Conservation (phyloP, 75 land plant genomes). For the Gnetum montanum region DNA sequence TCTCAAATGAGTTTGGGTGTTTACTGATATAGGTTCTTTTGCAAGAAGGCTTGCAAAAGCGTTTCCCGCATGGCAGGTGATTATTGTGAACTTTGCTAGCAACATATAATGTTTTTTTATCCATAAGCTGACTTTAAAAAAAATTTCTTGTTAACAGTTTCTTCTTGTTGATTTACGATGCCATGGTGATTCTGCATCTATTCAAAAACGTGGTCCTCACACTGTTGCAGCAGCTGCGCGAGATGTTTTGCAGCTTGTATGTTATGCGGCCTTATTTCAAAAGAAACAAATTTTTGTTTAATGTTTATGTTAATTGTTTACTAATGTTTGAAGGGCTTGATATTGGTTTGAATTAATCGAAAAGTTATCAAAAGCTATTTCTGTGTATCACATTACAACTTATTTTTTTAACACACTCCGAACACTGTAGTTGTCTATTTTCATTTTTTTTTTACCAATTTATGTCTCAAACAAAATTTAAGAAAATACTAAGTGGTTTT, state of each 20-base stretch:
- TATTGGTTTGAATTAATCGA: too few relatives aligned
- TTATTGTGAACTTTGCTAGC: background rate
- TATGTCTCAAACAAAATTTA: too few relatives aligned
- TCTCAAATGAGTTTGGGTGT: too few relatives aligned
- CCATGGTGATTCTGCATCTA: conserved; percentile 88
- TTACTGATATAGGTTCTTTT: conserved; percentile 85
- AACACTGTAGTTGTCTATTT: too few relatives aligned
- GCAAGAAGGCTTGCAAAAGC: conserved; percentile 81
- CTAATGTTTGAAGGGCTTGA: background rate
- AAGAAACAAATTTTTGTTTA: background rate
- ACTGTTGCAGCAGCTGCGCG: conserved; percentile 87
- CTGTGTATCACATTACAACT: too few relatives aligned
- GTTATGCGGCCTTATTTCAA: conserved; percentile 12
- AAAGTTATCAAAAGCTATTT: too few relatives aligned
- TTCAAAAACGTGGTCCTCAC: conserved; percentile 63
- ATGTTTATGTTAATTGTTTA: conserved; percentile 3
- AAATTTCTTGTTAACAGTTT: conserved; percentile 47
- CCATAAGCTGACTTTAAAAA: background rate
- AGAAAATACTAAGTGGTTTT: too few relatives aligned
- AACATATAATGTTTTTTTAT: background rate
- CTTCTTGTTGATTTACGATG: conserved; percentile 91
- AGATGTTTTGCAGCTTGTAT: conserved; percentile 82
- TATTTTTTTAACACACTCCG: too few relatives aligned
- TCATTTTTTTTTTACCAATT: too few relatives aligned
- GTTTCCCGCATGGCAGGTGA: conserved; percentile 97